Conservation (phyloP, 2,329 filamentous ascomycete species). For the Cladosporium oxysporum region DNA sequence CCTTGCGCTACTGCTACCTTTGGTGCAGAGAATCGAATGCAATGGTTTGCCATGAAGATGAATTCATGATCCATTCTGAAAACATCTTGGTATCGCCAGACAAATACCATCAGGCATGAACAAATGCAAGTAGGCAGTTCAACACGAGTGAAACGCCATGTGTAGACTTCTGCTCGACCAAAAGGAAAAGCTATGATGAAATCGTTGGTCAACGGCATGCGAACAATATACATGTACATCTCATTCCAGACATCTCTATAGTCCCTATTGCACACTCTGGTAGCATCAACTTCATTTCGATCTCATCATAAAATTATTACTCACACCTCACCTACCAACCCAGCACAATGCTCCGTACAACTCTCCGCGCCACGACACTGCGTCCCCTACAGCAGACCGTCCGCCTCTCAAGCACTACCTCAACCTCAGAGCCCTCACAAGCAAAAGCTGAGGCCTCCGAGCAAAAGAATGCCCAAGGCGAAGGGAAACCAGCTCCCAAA, state of each 20-base stretch:
- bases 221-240: neutral
- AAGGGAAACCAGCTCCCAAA: neutral
- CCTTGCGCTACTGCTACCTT: neutral
- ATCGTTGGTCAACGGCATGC: constrained; percentile 7
- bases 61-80: too few relatives aligned
- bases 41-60: neutral
- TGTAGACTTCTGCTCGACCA: neutral
- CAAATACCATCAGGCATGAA: too few relatives aligned
- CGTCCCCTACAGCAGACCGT: neutral
- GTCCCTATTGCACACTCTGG: neutral
- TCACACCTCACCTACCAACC: neutral
- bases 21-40: neutral
- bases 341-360: constrained; percentile 2
- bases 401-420: constrained; percentile 12
- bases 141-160: neutral
- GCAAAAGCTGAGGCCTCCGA: neutral
- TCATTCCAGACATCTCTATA: neutral
- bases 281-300: neutral
- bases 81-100: too few relatives aligned
- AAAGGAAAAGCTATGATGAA: constrained; percentile 1
- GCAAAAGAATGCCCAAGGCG: neutral
- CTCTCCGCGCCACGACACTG: neutral
- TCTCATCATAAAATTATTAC: neutral
- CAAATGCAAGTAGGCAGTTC: neutral
- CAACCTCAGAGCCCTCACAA: neutral